Percentiles rank a stretch among this genome's conserved stretches.
Evolutionary conservation across 2,329 filamentous ascomycete genomes (phyloP).

Genomic region (Periconia sp.): DNA sequence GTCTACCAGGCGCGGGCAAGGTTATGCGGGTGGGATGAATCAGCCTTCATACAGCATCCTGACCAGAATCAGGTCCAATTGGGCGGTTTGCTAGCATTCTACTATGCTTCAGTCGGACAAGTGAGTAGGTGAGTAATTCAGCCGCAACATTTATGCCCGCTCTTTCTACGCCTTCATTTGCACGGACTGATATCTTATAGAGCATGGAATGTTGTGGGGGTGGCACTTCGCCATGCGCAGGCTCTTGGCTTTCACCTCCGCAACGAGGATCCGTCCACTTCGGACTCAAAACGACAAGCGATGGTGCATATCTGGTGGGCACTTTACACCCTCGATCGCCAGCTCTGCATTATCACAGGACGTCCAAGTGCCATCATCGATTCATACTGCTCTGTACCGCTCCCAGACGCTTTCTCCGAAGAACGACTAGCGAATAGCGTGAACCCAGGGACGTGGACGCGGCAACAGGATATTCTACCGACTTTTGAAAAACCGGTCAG

Average conservation of each 20-base stretch:
- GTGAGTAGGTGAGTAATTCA: conserved; percentile 45
- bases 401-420: conserved; percentile 35
- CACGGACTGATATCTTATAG: conserved; percentile 27
- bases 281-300: conserved; percentile 40
- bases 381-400: conserved; percentile 40
- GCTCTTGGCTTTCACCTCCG: conserved; percentile 48
- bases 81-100: conserved; percentile 46
- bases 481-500: no score
- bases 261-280: conserved; percentile 40
- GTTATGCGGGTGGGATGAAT: conserved; percentile 36
- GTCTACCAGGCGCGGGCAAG: conserved; percentile 49
- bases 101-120: conserved; percentile 48
- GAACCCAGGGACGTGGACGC: no score
- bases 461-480: no score
- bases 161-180: neutral
- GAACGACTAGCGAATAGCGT: no score
- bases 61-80: conserved; percentile 49
- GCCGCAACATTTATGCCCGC: neutral
- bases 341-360: conserved; percentile 47
- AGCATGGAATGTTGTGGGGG: conserved; percentile 46
- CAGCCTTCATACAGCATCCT: conserved; percentile 38
- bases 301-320: conserved; percentile 51
- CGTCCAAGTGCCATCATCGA: conserved; percentile 48
- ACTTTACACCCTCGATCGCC: conserved; percentile 47
- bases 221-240: conserved; percentile 45